Percentiles rank a stretch among this genome's conserved stretches.
These are phyloP conservation scores for Hamamelis virginiana DNA, from an alignment of 164 flowering plant genomes.

Conservation along the genomic window DNA sequence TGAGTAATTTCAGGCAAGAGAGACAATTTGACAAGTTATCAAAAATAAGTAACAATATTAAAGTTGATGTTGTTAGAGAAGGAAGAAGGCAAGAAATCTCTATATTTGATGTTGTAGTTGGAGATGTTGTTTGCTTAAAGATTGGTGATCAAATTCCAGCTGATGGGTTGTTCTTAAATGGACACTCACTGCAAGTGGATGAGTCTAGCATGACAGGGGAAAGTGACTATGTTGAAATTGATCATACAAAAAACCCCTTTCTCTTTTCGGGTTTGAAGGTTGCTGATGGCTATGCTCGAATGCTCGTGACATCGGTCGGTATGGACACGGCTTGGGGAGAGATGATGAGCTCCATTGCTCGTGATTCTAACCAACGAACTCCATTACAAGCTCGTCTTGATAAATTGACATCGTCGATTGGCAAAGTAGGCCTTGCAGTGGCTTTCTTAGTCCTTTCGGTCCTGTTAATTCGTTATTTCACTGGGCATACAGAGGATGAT, in stretches of 20 bases:
- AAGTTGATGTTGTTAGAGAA: slow-evolving; percentile 11
- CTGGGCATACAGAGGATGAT: too few relatives aligned
- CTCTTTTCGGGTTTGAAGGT: slow-evolving; percentile 21
- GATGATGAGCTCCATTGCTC: not conserved
- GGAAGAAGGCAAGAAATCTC: slow-evolving; percentile 17
- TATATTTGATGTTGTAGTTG: slow-evolving; percentile 17
- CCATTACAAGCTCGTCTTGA: too few relatives aligned
- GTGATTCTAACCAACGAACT: too few relatives aligned
- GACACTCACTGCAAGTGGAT: slow-evolving; percentile 17
- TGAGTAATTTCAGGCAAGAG: slow-evolving; percentile 13
- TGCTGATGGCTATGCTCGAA: slow-evolving; percentile 22
- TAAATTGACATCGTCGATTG: too few relatives aligned
- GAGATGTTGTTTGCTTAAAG: slow-evolving; percentile 17
- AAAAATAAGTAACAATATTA: slow-evolving; percentile 11
- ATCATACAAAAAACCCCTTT: slow-evolving; percentile 11
- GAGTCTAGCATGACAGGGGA: slow-evolving; percentile 32
- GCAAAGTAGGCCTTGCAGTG: too few relatives aligned
- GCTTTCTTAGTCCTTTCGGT: too few relatives aligned
- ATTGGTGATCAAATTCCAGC: slow-evolving; percentile 22
- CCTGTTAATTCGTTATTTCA: too few relatives aligned
- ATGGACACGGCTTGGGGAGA: slow-evolving; percentile 31
- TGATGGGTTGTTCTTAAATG: slow-evolving; percentile 17
- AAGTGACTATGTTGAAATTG: slow-evolving; percentile 28
- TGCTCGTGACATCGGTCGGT: slow-evolving; percentile 33
- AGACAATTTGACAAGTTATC: slow-evolving; percentile 17